Conservation (phyloP, 1,284 basidiomycete genomes). For the Cryptococcus sp. region DNA sequence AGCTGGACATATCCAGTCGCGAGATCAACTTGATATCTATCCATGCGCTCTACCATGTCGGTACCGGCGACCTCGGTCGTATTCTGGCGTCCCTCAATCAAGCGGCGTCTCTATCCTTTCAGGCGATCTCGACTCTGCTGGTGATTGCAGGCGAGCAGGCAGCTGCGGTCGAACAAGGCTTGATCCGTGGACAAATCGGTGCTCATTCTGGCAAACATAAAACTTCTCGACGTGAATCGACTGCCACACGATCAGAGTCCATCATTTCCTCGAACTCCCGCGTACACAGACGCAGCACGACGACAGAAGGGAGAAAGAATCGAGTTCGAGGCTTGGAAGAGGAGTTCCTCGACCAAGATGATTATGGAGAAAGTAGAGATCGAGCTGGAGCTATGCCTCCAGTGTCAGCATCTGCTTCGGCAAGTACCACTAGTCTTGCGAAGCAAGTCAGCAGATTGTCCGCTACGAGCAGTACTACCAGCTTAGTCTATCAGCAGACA, state of each 20-base stretch:
- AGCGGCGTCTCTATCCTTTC: constrained; percentile 24
- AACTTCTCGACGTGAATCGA: background rate
- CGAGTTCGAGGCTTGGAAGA: constrained; percentile 36
- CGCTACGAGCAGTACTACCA: constrained; percentile 41
- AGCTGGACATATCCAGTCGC: constrained; percentile 33
- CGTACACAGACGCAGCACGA: background rate
- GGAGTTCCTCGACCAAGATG: constrained; percentile 41
- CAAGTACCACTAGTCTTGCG: constrained; percentile 8
- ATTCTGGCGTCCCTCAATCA: constrained; percentile 4
- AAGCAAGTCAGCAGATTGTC: constrained; percentile 16
- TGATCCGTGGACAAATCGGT: constrained; percentile 33
- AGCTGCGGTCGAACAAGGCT: constrained; percentile 29
- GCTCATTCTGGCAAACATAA: constrained; percentile 20
- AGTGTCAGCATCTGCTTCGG: constrained; percentile 1
- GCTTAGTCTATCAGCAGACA: constrained; percentile 36
- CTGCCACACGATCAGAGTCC: constrained; percentile 2
- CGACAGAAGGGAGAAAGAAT: constrained; percentile 5
- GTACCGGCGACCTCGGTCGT: background rate
- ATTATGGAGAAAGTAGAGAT: constrained; percentile 26
- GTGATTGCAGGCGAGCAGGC: constrained; percentile 38
- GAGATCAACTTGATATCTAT: constrained; percentile 8
- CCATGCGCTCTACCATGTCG: constrained; percentile 3
- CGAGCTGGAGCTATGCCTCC: constrained; percentile 20
- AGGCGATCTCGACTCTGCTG: constrained; percentile 31
- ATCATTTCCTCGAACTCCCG: constrained; percentile 5